phyloP scores from a whole-genome alignment of 169 alveolate genomes.

The Cryptosporidium felis region DNA sequence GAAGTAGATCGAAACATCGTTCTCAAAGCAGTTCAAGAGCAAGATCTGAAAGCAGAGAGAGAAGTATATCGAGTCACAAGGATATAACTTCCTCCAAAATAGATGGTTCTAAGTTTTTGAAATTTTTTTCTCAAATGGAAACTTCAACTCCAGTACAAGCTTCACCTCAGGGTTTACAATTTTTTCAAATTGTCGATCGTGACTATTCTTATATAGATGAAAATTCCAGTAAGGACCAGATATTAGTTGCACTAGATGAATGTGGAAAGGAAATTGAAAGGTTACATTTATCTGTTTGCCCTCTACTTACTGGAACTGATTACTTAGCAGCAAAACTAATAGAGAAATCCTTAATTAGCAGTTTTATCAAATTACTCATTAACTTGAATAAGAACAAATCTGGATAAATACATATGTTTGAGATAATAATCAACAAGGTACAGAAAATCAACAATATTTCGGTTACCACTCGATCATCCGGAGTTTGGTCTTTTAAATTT shows the following conservation, averaged over 20 bases:
- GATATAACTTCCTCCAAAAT: too few relatives aligned
- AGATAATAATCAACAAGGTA: too few relatives aligned
- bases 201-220: not conserved
- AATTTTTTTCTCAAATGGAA: too few relatives aligned
- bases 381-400: not conserved
- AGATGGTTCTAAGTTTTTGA: too few relatives aligned
- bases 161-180: too few relatives aligned
- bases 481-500: too few relatives aligned
- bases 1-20: not conserved
- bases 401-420: too few relatives aligned
- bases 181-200: not conserved
- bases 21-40: slow-evolving; percentile 4
- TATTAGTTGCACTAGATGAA: not conserved
- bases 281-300: not conserved
- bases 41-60: not conserved
- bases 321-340: not conserved
- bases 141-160: not conserved
- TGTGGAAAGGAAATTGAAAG: not conserved
- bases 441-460: too few relatives aligned
- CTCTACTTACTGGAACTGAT: not conserved
- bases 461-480: too few relatives aligned
- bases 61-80: not conserved
- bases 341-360: not conserved
- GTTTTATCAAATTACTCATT: not conserved
- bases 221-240: not conserved